Conservation (phyloP, 805 yeast species). For the Sugiyamaella floridensis region DNA sequence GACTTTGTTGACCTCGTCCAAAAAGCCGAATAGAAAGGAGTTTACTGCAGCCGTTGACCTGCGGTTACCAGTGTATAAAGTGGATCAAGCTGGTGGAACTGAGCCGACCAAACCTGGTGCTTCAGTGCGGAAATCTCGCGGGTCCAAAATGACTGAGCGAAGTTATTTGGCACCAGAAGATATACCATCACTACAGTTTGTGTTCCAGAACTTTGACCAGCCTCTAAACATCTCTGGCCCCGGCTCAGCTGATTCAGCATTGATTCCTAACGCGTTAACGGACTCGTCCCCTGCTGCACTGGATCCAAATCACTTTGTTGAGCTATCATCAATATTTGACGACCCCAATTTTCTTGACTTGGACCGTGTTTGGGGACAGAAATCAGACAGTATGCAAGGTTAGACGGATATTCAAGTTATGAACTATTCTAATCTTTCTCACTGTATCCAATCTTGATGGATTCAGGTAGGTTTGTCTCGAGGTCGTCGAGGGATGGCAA, state of each 20-base stretch:
- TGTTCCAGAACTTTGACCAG: not conserved
- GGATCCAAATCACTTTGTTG: not conserved
- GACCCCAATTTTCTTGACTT: slow-evolving; percentile 8
- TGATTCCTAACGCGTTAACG: not conserved
- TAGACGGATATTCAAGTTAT: too few relatives aligned
- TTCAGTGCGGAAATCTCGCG: not conserved
- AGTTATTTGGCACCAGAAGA: not conserved
- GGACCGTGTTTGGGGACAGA: slow-evolving; percentile 5
- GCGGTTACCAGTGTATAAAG: slow-evolving; percentile 2
- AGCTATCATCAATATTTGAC: slow-evolving; percentile 3
- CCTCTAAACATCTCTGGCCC: not conserved
- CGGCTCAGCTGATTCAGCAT: not conserved
- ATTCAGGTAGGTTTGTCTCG: not conserved
- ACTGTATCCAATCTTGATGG: not conserved
- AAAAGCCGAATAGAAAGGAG: not conserved
- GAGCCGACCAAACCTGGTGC: not conserved
- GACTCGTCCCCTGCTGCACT: not conserved
- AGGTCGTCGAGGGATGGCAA: not conserved
- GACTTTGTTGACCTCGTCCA: slow-evolving; percentile 1
- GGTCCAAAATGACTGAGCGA: not conserved
- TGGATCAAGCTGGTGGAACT: not conserved
- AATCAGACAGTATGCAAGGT: not conserved
- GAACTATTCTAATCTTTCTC: not conserved
- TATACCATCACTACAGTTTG: slow-evolving; percentile 2
- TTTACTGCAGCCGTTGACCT: not conserved